These are phyloP conservation scores for Pythium vanterpoolii DNA, from an alignment of 352 stramenopile species.

Conservation along the genomic window DNA sequence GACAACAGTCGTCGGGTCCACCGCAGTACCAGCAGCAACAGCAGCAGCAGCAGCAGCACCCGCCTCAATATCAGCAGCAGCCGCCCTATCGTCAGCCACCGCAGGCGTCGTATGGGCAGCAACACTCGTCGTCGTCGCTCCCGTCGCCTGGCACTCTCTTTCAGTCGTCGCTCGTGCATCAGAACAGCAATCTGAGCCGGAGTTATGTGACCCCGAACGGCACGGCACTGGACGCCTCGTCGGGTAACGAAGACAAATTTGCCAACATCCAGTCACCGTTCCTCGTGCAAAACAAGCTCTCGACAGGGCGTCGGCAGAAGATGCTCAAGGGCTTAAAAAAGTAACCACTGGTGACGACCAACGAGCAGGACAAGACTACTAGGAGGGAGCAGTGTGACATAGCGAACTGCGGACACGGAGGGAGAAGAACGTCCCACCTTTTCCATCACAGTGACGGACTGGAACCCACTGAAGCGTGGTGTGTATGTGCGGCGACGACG, in stretches of 20 bases:
- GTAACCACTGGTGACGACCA: no score
- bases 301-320: slow-evolving; percentile 78
- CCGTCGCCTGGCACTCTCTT: slow-evolving; percentile 18
- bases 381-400: background rate
- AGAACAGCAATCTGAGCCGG: slow-evolving; percentile 65
- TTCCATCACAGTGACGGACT: background rate
- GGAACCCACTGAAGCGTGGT: slow-evolving; percentile 3
- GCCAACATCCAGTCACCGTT: slow-evolving; percentile 86
- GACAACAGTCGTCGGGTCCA: slow-evolving; percentile 30
- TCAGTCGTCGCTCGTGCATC: slow-evolving; percentile 21
- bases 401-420: background rate
- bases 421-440: background rate
- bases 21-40: slow-evolving; percentile 25
- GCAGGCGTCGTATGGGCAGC: slow-evolving; percentile 20
- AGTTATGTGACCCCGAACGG: slow-evolving; percentile 32
- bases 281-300: slow-evolving; percentile 84
- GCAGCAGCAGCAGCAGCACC: slow-evolving; percentile 21
- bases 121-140: slow-evolving; percentile 19
- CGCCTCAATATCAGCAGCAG: slow-evolving; percentile 20
- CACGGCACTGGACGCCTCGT: slow-evolving; percentile 29
- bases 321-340: slow-evolving; percentile 90
- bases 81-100: background rate
- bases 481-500: slow-evolving; percentile 5
- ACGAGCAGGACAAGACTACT: background rate
- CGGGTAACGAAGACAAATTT: slow-evolving; percentile 79